Evolutionary conservation across 257 asterid species (phyloP).

Genomic region (Solanum habrochaites): DNA sequence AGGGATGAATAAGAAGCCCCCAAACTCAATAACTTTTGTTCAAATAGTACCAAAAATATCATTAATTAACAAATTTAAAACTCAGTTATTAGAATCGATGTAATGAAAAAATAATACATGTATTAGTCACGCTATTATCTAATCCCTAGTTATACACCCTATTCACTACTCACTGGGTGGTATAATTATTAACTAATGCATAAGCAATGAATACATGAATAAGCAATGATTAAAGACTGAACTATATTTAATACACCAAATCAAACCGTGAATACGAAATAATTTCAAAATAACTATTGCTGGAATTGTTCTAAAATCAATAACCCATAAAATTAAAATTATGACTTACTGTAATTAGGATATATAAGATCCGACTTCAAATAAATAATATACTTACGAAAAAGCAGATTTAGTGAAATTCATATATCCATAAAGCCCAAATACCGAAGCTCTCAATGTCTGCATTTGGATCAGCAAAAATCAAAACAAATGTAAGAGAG

Average conservation of each 20-base stretch:
- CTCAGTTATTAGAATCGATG: background rate
- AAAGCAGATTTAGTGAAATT: conserved; percentile 77
- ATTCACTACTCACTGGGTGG: background rate
- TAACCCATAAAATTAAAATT: too few species aligned
- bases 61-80: background rate
- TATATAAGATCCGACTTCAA: background rate
- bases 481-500: background rate
- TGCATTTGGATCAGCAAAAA: conserved; percentile 8
- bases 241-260: too few species aligned
- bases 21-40: background rate
- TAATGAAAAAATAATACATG: background rate
- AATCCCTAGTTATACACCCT: background rate
- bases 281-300: too few species aligned
- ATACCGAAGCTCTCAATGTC: conserved; percentile 68
- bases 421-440: conserved; percentile 71
- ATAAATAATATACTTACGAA: conserved; percentile 25
- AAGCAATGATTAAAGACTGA: background rate
- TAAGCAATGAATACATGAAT: background rate
- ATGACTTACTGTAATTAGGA: too few species aligned
- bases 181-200: background rate
- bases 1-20: background rate
- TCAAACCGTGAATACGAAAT: too few species aligned
- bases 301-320: background rate
- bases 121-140: background rate
- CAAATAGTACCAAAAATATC: background rate